Conservation (phyloP, 2,329 filamentous ascomycete genomes). For the Ceratocystis destructans region DNA sequence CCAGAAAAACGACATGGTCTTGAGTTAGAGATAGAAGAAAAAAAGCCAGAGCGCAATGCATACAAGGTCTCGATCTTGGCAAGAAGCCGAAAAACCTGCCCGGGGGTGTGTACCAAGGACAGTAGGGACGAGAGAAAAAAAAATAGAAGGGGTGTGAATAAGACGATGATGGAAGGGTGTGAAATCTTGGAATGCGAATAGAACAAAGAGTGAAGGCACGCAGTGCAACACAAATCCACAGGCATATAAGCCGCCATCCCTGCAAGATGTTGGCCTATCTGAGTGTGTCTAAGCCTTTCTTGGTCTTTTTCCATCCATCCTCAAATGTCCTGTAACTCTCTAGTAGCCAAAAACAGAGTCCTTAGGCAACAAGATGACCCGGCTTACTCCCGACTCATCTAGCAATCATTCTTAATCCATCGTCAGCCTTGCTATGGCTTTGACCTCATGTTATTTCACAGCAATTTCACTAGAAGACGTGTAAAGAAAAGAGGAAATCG, state of each 20-base stretch:
- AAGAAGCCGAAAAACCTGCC: not conserved
- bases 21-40: not conserved
- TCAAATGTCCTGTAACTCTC: not conserved
- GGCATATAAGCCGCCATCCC: not conserved
- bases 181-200: not conserved
- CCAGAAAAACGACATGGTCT: not conserved
- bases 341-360: not conserved
- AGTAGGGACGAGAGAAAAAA: not conserved
- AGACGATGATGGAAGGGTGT: not conserved
- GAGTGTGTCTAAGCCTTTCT: not conserved
- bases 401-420: not conserved
- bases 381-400: not conserved
- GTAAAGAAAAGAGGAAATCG: not conserved
- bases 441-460: not conserved
- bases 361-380: not conserved
- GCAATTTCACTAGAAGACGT: not conserved
- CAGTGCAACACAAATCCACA: not conserved
- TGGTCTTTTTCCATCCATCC: not conserved
- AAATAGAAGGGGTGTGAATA: not conserved
- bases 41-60: constrained; percentile 3
- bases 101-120: not conserved
- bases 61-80: not conserved
- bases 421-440: constrained; percentile 5
- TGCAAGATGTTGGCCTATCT: not conserved
- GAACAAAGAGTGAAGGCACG: not conserved